Percentiles rank a stretch among this genome's conserved stretches.
phyloP scores from a whole-genome alignment of 2,329 filamentous ascomycete genomes.

The Drechslerella dactyloides region DNA sequence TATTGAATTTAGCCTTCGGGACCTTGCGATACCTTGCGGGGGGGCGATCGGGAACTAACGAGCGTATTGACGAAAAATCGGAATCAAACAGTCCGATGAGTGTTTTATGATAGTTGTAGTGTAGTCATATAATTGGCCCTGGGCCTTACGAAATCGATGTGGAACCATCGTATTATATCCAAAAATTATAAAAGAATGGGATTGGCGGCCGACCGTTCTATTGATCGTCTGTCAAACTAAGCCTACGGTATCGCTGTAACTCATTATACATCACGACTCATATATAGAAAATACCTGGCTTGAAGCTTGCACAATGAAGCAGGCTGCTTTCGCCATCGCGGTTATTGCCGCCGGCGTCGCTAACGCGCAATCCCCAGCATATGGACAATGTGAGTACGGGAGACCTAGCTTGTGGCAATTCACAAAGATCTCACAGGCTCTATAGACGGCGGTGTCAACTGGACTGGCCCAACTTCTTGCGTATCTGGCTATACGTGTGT shows the following conservation, averaged over 20 bases:
- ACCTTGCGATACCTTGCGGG: too few species aligned
- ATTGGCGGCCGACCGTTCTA: too few species aligned
- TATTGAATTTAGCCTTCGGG: too few species aligned
- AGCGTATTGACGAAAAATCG: background rate
- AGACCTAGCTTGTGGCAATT: background rate
- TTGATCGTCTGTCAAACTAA: too few species aligned
- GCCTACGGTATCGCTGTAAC: too few species aligned
- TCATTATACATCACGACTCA: too few species aligned
- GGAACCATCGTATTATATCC: too few species aligned
- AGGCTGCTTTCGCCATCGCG: slow-evolving; percentile 8
- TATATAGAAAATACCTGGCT: background rate
- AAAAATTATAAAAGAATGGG: too few species aligned
- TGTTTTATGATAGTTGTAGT: too few species aligned
- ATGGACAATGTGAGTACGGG: slow-evolving; percentile 57
- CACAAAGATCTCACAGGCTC: background rate
- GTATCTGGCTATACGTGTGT: slow-evolving; percentile 59
- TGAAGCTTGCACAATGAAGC: slow-evolving; percentile 22
- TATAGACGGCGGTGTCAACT: slow-evolving; percentile 52
- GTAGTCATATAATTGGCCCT: too few species aligned
- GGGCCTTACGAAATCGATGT: too few species aligned
- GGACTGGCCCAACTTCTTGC: slow-evolving; percentile 58
- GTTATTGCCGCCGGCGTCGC: slow-evolving; percentile 55
- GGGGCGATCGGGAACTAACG: background rate
- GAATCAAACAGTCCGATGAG: background rate
- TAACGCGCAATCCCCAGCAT: slow-evolving; percentile 57